Percentiles rank a stretch among this genome's conserved stretches.
Conservation (phyloP, 768 basidiomycete species). For the Tylopilus plumbeoviolaceoides region DNA sequence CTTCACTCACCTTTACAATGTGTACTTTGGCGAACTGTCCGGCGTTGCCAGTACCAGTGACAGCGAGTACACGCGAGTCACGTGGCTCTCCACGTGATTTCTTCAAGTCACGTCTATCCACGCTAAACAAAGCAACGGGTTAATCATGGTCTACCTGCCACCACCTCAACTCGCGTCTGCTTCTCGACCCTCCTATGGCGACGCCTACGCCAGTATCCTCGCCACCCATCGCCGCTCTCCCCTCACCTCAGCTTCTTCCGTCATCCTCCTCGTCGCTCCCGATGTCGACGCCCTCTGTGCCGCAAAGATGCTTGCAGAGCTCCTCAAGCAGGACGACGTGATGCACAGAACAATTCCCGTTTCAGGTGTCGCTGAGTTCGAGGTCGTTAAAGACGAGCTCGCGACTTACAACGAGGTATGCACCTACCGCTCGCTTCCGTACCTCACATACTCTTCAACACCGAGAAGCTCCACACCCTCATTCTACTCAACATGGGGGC, state of each 20-base stretch:
- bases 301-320: slow-evolving; percentile 80
- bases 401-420: slow-evolving; percentile 63
- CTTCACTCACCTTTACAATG: too few species aligned
- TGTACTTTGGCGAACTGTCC: too few species aligned
- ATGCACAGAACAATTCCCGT: slow-evolving; percentile 88
- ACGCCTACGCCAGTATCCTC: slow-evolving; percentile 73
- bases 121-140: not conserved
- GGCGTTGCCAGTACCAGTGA: too few species aligned
- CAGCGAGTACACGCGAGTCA: too few species aligned
- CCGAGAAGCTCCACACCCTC: slow-evolving; percentile 72
- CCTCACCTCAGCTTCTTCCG: slow-evolving; percentile 74
- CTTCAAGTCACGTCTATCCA: not conserved
- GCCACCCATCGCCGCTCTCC: slow-evolving; percentile 68
- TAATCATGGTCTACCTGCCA: slow-evolving; percentile 60
- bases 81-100: too few species aligned
- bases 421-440: not conserved
- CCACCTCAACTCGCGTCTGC: slow-evolving; percentile 66
- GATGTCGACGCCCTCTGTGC: slow-evolving; percentile 93
- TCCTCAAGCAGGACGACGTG: slow-evolving; percentile 93
- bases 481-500: slow-evolving; percentile 92
- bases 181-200: slow-evolving; percentile 58
- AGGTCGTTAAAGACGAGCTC: slow-evolving; percentile 61
- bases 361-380: slow-evolving; percentile 76
- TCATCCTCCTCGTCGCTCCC: slow-evolving; percentile 81
- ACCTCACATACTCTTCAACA: not conserved